Base-by-base conservation (phyloP, 176 grass and related monocot species). In the Juncus inflexus region DNA sequence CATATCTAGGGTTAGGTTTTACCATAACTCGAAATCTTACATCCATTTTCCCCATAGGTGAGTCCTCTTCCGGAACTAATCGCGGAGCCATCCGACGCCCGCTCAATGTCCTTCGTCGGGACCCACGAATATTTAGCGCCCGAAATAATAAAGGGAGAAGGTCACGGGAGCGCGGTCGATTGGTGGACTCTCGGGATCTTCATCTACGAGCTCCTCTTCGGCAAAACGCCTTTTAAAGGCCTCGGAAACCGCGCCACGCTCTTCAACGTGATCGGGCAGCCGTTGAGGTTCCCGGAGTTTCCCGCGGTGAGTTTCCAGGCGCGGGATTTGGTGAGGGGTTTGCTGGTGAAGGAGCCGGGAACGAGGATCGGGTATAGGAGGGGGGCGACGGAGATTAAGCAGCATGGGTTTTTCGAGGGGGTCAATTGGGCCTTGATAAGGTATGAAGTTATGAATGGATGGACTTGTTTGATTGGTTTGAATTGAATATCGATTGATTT, bases 151-250 rank as follows among this genome's bases (percentile, higher is more conserved):
- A 90, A 95, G 66, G 91, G 86, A 5, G 91, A 95, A 61, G 91
- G 91, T 9, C 91, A 95, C 3, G 91, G 91, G 1, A 90, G 90
- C n/a, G 91, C 86, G 4, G 91, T 95, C 42, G 91, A 95, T 47
- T 95, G 91, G 91, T 95, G 91, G 91, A 95, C 86, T 4, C 90
- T 90, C 42, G 91, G 91, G 50, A 87, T 95, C 52, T 90, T 95
- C 75, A 63, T 95, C 63, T 85, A 95, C 10, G 91, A 90, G 78
- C 91, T 95, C 55, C 78, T 95, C 16, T 95, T 90, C n/a, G 91
- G 86, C 3, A 95, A 87, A 72, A 90, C 91, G 14, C 91, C 91
- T 38, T 95, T 95, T 74, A 95, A 90, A 62, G 91, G 91, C 39
- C 82, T 83, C 2, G 91, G 83, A 36, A 95, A 95, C 58, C 75